These are phyloP conservation scores for Coniella lustricola DNA, from an alignment of 2,329 filamentous ascomycete species.

Conservation along the genomic window DNA sequence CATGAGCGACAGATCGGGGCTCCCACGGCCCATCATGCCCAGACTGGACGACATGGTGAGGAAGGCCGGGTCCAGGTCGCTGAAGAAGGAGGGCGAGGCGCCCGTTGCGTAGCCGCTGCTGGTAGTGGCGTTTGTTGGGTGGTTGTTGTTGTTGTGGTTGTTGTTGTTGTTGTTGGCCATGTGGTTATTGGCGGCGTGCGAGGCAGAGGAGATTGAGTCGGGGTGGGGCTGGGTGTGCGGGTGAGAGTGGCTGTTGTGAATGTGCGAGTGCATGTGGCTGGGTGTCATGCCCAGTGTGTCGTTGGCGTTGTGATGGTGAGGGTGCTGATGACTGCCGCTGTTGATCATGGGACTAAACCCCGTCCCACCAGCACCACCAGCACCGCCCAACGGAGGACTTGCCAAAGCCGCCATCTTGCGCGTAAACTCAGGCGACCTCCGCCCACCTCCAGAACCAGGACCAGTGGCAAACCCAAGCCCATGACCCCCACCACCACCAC, in stretches of 20 bases:
- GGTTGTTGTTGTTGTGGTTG: neutral
- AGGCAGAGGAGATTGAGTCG: too few species aligned
- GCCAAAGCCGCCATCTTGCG: neutral
- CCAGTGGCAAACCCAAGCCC: too few species aligned
- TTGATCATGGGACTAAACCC: neutral
- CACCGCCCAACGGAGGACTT: too few species aligned
- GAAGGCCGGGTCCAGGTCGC: constrained; percentile 32
- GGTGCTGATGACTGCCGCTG: too few species aligned
- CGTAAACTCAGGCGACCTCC: neutral
- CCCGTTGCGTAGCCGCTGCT: constrained; percentile 17
- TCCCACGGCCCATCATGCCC: constrained; percentile 22
- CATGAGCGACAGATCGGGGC: constrained; percentile 35
- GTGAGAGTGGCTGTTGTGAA: too few species aligned
- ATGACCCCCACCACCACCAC: too few species aligned
- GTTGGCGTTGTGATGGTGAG: neutral
- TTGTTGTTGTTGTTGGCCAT: neutral
- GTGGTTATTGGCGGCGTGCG: too few species aligned
- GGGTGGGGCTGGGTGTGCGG: too few species aligned
- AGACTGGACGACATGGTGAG: constrained; percentile 22
- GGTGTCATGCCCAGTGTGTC: neutral
- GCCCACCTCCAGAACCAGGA: neutral
- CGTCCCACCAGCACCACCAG: neutral
- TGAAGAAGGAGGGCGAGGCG: constrained; percentile 23
- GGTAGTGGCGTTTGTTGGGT: neutral
- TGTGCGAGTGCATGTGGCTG: too few species aligned